Evolutionary conservation across 768 basidiomycete species (phyloP).

Genomic region (Psilocybe azurescens): DNA sequence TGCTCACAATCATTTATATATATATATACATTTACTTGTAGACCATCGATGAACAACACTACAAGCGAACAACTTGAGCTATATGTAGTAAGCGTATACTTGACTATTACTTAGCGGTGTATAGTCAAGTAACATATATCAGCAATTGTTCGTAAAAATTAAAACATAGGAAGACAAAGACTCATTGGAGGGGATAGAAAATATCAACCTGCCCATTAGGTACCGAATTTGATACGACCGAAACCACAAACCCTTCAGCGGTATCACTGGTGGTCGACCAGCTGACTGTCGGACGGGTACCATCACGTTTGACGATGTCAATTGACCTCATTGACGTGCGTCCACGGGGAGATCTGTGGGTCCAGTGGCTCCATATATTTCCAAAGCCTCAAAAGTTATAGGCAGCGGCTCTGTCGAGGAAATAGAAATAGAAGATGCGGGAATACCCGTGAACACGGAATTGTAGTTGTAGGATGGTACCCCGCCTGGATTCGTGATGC

Average conservation of each 20-base stretch:
- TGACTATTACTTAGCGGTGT: too few relatives aligned
- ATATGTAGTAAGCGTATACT: too few relatives aligned
- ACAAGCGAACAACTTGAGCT: too few relatives aligned
- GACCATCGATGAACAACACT: too few relatives aligned
- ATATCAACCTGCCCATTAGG: constrained; percentile 8
- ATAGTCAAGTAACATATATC: too few relatives aligned
- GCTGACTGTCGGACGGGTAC: constrained; percentile 16
- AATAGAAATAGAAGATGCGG: constrained; percentile 14
- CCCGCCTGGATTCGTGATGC: constrained; percentile 3
- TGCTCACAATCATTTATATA: too few relatives aligned
- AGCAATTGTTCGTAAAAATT: too few relatives aligned
- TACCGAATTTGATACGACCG: constrained; percentile 7
- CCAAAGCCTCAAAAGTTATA: constrained; percentile 18
- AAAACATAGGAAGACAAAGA: too few relatives aligned
- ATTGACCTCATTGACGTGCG: constrained; percentile 15
- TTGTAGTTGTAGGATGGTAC: constrained; percentile 14
- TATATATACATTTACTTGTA: too few relatives aligned
- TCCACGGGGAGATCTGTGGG: constrained; percentile 12
- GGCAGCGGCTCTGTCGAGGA: constrained; percentile 12
- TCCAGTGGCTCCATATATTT: constrained; percentile 15
- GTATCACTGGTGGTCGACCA: constrained; percentile 17
- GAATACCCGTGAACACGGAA: constrained; percentile 11
- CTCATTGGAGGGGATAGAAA: neutral
- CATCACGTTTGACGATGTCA: constrained; percentile 10
- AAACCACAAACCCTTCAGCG: constrained; percentile 14